Conservation (phyloP, 208 protist species). For the Polymyxa betae region DNA sequence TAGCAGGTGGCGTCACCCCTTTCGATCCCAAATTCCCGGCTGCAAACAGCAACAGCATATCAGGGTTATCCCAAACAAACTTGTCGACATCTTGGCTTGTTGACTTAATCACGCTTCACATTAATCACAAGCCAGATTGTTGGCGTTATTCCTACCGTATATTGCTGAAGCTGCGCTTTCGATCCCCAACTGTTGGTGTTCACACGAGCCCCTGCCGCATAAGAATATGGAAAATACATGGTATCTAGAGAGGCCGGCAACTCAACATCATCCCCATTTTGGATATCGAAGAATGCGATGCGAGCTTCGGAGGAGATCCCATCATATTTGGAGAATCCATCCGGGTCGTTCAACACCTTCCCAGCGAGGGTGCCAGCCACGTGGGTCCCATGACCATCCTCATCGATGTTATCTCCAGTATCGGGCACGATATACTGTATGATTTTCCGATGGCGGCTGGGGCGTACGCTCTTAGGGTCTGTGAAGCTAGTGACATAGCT, state of each 20-base stretch:
- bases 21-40: slow-evolving; percentile 55
- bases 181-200: slow-evolving; percentile 51
- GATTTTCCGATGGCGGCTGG: not conserved
- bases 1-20: slow-evolving; percentile 2
- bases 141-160: not conserved
- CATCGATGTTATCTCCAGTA: not conserved
- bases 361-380: slow-evolving; percentile 12
- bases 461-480: not conserved
- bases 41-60: slow-evolving; percentile 54
- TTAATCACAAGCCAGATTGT: not conserved
- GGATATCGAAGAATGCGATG: slow-evolving; percentile 40
- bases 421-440: not conserved
- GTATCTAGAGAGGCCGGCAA: not conserved
- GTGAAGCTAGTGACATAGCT: not conserved
- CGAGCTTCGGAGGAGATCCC: not conserved
- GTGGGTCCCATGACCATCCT: slow-evolving; percentile 18
- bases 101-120: not conserved
- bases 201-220: slow-evolving; percentile 23
- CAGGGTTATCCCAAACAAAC: slow-evolving; percentile 46
- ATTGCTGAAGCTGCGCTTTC: not conserved
- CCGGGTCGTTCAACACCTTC: not conserved
- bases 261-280: not conserved
- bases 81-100: slow-evolving; percentile 36
- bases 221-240: slow-evolving; percentile 32
- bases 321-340: not conserved